Conservation (phyloP, 208 protist species). For the Strigomonas culicis region DNA sequence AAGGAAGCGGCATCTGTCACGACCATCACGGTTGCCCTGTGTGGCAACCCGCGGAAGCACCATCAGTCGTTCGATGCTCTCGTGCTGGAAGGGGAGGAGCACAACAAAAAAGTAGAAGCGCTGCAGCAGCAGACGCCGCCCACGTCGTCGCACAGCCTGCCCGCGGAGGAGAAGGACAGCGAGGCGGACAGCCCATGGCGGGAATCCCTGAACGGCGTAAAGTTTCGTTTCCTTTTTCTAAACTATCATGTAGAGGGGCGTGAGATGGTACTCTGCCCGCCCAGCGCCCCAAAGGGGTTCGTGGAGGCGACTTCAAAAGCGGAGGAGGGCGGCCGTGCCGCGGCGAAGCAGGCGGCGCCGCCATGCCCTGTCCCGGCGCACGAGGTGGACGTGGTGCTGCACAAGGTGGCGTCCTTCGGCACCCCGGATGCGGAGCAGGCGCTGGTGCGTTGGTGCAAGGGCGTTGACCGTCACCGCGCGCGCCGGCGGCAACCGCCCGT, state of each 20-base stretch:
- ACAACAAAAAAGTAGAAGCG: slow-evolving; percentile 22
- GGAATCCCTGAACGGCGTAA: neutral
- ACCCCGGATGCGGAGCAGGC: slow-evolving; percentile 27
- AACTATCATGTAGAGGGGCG: slow-evolving; percentile 40
- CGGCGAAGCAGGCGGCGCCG: neutral
- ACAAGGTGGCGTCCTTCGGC: slow-evolving; percentile 74
- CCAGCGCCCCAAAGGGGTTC: slow-evolving; percentile 6
- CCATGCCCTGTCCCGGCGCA: neutral
- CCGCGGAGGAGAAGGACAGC: neutral
- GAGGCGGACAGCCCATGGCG: neutral
- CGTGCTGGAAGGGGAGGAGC: slow-evolving; percentile 19
- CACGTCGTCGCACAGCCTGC: neutral
- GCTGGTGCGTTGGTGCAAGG: slow-evolving; percentile 41
- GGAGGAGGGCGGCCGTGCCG: neutral
- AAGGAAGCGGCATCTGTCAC: neutral
- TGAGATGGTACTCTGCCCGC: slow-evolving; percentile 27
- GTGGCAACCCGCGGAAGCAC: slow-evolving; percentile 71
- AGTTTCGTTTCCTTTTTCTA: slow-evolving; percentile 48
- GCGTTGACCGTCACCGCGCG: slow-evolving; percentile 15
- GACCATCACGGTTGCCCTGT: slow-evolving; percentile 45
- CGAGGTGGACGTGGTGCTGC: slow-evolving; percentile 63
- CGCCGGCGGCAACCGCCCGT: slow-evolving; percentile 24
- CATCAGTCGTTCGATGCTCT: slow-evolving; percentile 73
- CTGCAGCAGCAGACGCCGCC: neutral
- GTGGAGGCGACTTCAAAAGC: neutral